phyloP scores from a whole-genome alignment of 2,329 filamentous ascomycete species.

The Ceratocystiopsis minuta region DNA sequence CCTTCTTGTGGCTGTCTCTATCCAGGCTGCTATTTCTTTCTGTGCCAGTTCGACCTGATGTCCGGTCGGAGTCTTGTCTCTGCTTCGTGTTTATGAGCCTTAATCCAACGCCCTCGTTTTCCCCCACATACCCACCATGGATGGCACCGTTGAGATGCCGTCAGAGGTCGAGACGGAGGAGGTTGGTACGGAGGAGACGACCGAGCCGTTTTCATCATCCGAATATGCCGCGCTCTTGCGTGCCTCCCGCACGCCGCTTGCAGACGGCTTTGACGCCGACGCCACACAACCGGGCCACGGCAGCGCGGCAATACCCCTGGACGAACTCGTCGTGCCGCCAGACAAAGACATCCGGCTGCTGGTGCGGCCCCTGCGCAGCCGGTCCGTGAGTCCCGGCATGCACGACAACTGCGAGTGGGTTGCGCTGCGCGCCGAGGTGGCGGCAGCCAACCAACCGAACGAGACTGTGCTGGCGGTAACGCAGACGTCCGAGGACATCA shows the following conservation, averaged over 20 bases:
- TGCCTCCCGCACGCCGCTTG: constrained; percentile 23
- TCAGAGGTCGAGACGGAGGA: constrained; percentile 24
- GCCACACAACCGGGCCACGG: constrained; percentile 3
- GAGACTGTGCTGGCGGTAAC: constrained; percentile 41
- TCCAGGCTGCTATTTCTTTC: too few relatives aligned
- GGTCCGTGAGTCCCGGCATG: constrained; percentile 36
- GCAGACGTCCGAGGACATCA: constrained; percentile 41
- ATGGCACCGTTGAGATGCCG: constrained; percentile 16
- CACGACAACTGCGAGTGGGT: constrained; percentile 38
- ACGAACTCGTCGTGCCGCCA: constrained; percentile 25
- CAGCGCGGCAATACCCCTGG: constrained; percentile 27
- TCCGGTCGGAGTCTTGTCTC: too few relatives aligned
- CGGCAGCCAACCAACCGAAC: constrained; percentile 30
- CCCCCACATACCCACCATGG: constrained; percentile 18
- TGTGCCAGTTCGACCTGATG: too few relatives aligned
- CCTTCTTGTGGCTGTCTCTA: too few relatives aligned
- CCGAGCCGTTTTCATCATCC: constrained; percentile 38
- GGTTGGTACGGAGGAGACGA: constrained; percentile 30
- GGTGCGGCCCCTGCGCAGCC: constrained; percentile 33
- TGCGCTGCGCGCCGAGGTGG: constrained; percentile 34
- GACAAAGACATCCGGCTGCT: constrained; percentile 38
- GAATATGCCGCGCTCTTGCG: constrained; percentile 34
- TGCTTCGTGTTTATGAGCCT: too few relatives aligned
- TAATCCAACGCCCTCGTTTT: not conserved
- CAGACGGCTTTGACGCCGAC: not conserved